Evolutionary conservation across 2,329 filamentous ascomycete species (phyloP).

Genomic region (Phaeosphaeria sp.): DNA sequence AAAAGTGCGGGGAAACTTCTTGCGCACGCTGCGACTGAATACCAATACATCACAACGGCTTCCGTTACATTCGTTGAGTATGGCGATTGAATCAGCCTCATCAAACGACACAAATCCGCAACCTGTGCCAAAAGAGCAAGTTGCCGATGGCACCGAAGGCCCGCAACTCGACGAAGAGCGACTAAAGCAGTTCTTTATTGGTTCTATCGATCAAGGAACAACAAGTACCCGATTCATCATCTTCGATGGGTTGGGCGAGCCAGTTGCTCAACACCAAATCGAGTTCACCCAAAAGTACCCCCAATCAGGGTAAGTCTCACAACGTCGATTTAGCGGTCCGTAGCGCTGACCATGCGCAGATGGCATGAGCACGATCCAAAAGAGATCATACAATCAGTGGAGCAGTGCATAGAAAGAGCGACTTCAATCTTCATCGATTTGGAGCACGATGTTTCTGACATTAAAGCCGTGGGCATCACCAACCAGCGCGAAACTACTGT

Average conservation of each 20-base stretch:
- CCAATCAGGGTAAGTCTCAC: constrained; percentile 74
- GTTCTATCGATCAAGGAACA: constrained; percentile 89
- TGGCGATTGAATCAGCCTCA: constrained; percentile 39
- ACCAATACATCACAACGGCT: not conserved
- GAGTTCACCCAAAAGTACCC: constrained; percentile 88
- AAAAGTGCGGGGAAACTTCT: constrained; percentile 23
- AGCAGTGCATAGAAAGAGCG: constrained; percentile 80
- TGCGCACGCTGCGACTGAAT: constrained; percentile 6
- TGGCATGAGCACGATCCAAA: constrained; percentile 90
- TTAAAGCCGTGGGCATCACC: constrained; percentile 83
- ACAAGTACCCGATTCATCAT: constrained; percentile 90
- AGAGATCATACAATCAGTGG: constrained; percentile 76
- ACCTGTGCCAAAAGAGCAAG: constrained; percentile 42
- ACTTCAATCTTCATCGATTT: constrained; percentile 73
- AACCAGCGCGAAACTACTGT: constrained; percentile 90
- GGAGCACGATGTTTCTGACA: constrained; percentile 71
- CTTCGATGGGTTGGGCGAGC: constrained; percentile 80
- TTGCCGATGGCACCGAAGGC: constrained; percentile 24
- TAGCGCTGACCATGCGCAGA: constrained; percentile 53
- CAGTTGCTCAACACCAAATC: constrained; percentile 82
- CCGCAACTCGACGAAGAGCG: constrained; percentile 41
- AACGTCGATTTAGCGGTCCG: not conserved
- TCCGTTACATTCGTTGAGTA: constrained; percentile 12
- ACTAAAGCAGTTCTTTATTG: constrained; percentile 71
- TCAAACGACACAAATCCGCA: constrained; percentile 35